These are phyloP conservation scores for Stagonosporopsis rhizophila DNA, from an alignment of 2,329 filamentous ascomycete genomes.

Conservation along the genomic window DNA sequence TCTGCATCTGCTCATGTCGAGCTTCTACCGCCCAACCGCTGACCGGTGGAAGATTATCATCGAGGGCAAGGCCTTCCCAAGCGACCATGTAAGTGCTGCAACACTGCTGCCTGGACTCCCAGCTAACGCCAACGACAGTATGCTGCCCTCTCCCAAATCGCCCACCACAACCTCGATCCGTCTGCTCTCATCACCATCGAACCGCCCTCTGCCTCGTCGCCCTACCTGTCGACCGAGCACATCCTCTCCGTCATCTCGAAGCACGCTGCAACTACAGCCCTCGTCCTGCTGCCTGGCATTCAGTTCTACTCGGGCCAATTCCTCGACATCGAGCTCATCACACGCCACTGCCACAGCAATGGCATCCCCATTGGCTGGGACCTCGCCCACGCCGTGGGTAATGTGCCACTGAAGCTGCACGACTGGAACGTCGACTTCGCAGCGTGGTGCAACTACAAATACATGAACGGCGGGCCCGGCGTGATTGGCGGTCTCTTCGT, in stretches of 20 bases:
- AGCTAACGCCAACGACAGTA: slow-evolving; percentile 60
- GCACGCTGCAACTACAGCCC: slow-evolving; percentile 74
- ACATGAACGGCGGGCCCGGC: slow-evolving; percentile 85
- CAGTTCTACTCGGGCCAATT: slow-evolving; percentile 93
- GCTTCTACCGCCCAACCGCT: slow-evolving; percentile 76
- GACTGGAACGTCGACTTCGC: slow-evolving; percentile 94
- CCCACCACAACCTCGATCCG: slow-evolving; percentile 70
- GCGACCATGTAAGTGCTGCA: slow-evolving; percentile 69
- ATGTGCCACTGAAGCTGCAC: slow-evolving; percentile 79
- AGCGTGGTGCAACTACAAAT: slow-evolving; percentile 94
- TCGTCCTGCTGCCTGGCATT: slow-evolving; percentile 83
- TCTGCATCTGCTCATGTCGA: slow-evolving; percentile 81
- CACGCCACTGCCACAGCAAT: slow-evolving; percentile 73
- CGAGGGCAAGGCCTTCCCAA: slow-evolving; percentile 91
- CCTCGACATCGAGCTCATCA: slow-evolving; percentile 83
- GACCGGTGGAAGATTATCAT: slow-evolving; percentile 79
- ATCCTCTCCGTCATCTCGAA: slow-evolving; percentile 77
- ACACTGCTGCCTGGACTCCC: not conserved
- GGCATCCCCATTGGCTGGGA: slow-evolving; percentile 85
- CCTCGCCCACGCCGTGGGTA: slow-evolving; percentile 84
- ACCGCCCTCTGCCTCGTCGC: slow-evolving; percentile 58
- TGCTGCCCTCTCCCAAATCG: slow-evolving; percentile 81
- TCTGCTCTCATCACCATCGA: slow-evolving; percentile 77
- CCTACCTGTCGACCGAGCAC: slow-evolving; percentile 72
- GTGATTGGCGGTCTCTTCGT: slow-evolving; percentile 82